Evolutionary conservation across 441 rosid genomes (phyloP).

Genomic region (Populus tomentosa): DNA sequence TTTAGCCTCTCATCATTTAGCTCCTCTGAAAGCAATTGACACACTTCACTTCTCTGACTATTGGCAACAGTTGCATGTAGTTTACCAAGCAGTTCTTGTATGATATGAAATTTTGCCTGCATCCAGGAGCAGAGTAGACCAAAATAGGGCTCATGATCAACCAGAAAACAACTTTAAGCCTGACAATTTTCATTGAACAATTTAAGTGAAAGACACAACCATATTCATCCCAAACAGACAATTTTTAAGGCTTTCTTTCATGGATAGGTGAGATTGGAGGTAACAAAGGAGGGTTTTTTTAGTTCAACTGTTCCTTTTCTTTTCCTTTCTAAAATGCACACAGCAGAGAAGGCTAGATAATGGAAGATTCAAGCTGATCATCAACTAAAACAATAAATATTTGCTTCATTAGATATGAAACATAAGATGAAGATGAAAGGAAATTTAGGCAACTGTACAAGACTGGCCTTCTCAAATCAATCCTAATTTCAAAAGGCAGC

Average conservation of each 20-base stretch:
- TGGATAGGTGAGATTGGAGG: background rate
- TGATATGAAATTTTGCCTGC: conserved; percentile 91
- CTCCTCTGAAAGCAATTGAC: conserved; percentile 56
- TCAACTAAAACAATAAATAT: background rate
- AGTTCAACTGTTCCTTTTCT: background rate
- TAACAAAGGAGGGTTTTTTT: background rate
- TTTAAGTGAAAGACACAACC: background rate
- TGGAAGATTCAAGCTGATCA: background rate
- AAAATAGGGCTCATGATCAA: background rate
- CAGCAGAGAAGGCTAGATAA: background rate
- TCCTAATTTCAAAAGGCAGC: background rate
- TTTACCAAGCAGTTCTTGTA: conserved; percentile 90
- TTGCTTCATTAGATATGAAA: background rate
- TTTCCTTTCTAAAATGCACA: background rate
- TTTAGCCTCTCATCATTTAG: conserved; percentile 69
- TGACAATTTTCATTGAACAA: background rate
- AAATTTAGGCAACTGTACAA: background rate
- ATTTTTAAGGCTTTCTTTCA: background rate
- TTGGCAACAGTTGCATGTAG: conserved; percentile 55
- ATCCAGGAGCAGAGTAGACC: conserved; percentile 2
- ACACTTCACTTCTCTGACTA: conserved; percentile 47
- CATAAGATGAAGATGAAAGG: background rate
- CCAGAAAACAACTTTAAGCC: background rate
- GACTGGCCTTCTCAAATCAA: background rate
- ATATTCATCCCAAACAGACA: background rate